Evolutionary conservation across 192 early-diverging fungal genomes (phyloP), one percentile per base, ranked within the genome.

Genomic region (Linnemannia elongata): DNA sequence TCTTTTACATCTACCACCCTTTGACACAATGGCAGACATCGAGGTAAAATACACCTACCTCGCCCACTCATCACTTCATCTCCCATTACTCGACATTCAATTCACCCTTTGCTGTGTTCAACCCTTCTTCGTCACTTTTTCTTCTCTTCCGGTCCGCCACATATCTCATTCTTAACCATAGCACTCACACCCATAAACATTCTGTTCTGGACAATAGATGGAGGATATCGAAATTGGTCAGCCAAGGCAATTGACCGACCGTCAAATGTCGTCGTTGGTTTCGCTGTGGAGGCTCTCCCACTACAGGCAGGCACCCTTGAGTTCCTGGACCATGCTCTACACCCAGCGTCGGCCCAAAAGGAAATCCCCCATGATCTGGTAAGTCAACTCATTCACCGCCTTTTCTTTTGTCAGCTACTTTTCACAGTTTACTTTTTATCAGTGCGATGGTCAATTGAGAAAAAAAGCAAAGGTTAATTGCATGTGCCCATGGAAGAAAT

Each of bases 301-400:
- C 79, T 86, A 77, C 71, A 80, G 55, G 27, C 83, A 86, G 45
- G 75, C 83, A 0, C 83, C 83, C 35, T 81, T 69, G 78, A 86
- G 83, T 63, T 69, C 75, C 39, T 86, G 83, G 83, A 86, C 79
- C 54, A 86, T 86, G 20, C 79, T 86, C n/a, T 86, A 74, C 71
- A 86, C 75, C 45, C 69, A 45, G 55, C 83, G 72, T 22, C 78
- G 83, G 17, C 75, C 76, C 12, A 79, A 79, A 18, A 68, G 70
- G 17, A 71, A 39, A 74, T 57, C 78, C 66, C 78, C 74, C 35
- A 86, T 86, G 69, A 75, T 86, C 68, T 75, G 75, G 83, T 80
- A 86, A 77, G 54, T 47, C 44, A 7, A 20, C 5, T 38, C 24
- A 39, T 55, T 22, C 17, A 8, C 33, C 4, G 13, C 52, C 22